phyloP scores from a whole-genome alignment of 1,284 basidiomycete genomes.

The Pyrrhoderma lamaoense region DNA sequence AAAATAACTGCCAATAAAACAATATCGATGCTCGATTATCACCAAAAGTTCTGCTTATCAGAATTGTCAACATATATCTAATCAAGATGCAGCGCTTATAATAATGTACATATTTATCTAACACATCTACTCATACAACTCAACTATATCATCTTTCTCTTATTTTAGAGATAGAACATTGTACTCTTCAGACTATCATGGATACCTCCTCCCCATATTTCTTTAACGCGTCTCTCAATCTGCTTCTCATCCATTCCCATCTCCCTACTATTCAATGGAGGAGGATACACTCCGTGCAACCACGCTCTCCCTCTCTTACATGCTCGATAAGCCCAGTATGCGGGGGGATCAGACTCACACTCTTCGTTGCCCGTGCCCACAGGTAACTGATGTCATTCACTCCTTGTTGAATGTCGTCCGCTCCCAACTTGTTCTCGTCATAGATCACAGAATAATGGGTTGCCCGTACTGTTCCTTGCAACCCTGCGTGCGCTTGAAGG shows the following conservation, averaged over 20 bases:
- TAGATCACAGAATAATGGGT: conserved; percentile 73
- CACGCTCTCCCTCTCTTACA: conserved; percentile 26
- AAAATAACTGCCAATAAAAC: too few species aligned
- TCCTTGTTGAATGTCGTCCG: conserved; percentile 64
- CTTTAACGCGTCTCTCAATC: conserved; percentile 5
- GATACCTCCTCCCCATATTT: conserved; percentile 14
- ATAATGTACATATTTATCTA: too few species aligned
- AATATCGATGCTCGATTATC: too few species aligned
- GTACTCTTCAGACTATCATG: conserved; percentile 13
- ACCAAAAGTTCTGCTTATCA: too few species aligned
- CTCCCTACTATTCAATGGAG: conserved; percentile 29
- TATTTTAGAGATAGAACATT: conserved; percentile 19
- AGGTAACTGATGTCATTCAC: conserved; percentile 58
- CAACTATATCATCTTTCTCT: too few species aligned
- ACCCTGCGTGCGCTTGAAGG: conserved; percentile 64
- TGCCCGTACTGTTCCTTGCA: conserved; percentile 58
- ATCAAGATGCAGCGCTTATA: too few species aligned
- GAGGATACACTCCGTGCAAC: conserved; percentile 23
- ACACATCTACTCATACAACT: too few species aligned
- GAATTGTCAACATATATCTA: too few species aligned
- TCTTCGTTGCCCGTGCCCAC: conserved; percentile 70
- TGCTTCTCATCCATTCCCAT: conserved; percentile 8
- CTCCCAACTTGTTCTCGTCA: conserved; percentile 56
- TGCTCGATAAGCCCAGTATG: conserved; percentile 41
- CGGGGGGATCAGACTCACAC: conserved; percentile 67